Base-by-base conservation (phyloP, 306 rosid species). In the Canavalia ensiformis region DNA sequence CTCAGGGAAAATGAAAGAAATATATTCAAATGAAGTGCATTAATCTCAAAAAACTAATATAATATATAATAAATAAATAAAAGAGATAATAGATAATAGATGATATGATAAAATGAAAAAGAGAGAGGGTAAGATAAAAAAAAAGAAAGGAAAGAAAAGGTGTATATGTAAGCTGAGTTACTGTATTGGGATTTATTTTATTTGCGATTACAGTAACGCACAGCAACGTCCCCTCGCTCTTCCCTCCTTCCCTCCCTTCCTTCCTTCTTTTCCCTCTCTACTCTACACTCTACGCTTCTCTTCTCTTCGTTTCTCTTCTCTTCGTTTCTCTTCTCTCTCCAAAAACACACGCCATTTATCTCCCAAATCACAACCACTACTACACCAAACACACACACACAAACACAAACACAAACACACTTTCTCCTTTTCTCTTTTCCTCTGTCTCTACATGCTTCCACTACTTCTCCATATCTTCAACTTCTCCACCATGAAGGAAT, bases 171-270 rank as follows among this genome's bases (percentile, higher is more conserved):
- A 18, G 25, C 25, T 18, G 25, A 18, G 25, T 30, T n/a, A 52
- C 37, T 42, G 46, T 7, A 8, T 35, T 39, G 68, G 57, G 76
- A 51, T 67, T 55, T 54, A 58, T 42, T 57, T 42, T 42, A 57
- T 55, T 68, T 42, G n/a, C 84, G 71, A 76, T 85, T 60, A 72
- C 69, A 83, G 74, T 54, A 87, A 74, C 68, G 74, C 79, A 42
- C 84, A 74, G 12, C 71, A 73, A n/a, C 83, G 35, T 8, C 65
- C 77, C 65, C 30, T 35, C 69, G 45, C 39, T 55, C 45, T 50
- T 68, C 73, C 52, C 63, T 58, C 57, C 52, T 46, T 75, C 6
- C 39, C 68, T 45, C 76, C 35, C 30, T 42, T 33, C 65, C 42
- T 9, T 51, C 73, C 13, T 11, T 45, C 29, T 13, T 33, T 37